These are phyloP conservation scores for Cyamopsis tetragonoloba DNA, from an alignment of 306 rosid species.

Conservation along the genomic window DNA sequence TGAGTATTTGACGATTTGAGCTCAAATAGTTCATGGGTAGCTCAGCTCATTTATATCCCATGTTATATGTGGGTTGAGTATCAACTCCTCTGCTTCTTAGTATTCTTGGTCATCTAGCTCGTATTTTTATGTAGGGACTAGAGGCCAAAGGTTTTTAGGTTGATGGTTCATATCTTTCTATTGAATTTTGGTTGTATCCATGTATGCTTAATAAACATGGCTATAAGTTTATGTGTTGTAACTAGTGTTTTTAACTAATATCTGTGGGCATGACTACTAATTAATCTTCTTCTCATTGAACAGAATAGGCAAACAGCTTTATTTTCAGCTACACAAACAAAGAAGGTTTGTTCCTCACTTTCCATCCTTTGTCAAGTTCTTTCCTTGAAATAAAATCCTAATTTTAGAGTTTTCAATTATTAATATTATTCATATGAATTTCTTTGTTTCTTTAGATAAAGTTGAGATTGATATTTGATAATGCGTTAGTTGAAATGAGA, in stretches of 20 bases:
- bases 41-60: too few relatives aligned
- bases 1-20: too few relatives aligned
- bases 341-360: slow-evolving; percentile 60
- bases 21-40: too few relatives aligned
- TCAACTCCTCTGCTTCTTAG: neutral
- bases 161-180: neutral
- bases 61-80: slow-evolving; percentile 10
- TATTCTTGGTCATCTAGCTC: neutral
- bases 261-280: slow-evolving; percentile 25
- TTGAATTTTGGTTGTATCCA: neutral
- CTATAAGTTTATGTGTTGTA: neutral
- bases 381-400: neutral
- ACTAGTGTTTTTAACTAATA: neutral
- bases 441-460: neutral
- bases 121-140: neutral
- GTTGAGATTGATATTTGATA: neutral
- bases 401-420: neutral
- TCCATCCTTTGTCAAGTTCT: neutral
- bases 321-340: slow-evolving; percentile 94
- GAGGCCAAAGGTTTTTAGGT: neutral
- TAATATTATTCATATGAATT: neutral
- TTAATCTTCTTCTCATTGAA: slow-evolving; percentile 30
- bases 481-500: neutral
- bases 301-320: slow-evolving; percentile 94
- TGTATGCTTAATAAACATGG: neutral